Evolutionary conservation across 257 asterid species (phyloP).

Genomic region (Nicotiana tomentosiformis): DNA sequence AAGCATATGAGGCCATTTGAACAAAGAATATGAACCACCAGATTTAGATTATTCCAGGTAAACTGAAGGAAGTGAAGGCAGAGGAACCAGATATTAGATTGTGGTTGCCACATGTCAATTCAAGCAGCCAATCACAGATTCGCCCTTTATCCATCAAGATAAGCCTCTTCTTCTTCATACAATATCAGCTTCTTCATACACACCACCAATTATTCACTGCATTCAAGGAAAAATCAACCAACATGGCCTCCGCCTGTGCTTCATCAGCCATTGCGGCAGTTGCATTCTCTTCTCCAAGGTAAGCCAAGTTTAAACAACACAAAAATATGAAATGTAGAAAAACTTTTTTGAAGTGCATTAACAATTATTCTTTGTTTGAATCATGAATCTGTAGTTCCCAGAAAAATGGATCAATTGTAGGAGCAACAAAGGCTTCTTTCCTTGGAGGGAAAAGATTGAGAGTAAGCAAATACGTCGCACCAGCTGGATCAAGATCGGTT

Average conservation of each 20-base stretch:
- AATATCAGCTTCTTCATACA: slow-evolving; percentile 24
- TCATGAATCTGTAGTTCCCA: slow-evolving; percentile 40
- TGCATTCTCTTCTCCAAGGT: slow-evolving; percentile 80
- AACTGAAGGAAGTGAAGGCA: slow-evolving; percentile 31
- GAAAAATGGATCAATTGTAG: slow-evolving; percentile 52
- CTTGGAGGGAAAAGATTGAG: slow-evolving; percentile 67
- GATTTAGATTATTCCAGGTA: slow-evolving; percentile 40
- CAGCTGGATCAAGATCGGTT: slow-evolving; percentile 36
- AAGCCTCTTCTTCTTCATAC: slow-evolving; percentile 34
- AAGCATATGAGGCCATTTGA: background rate
- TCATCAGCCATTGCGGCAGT: slow-evolving; percentile 88
- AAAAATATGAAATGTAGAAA: no score
- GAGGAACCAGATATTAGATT: slow-evolving; percentile 42
- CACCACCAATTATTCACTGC: slow-evolving; percentile 6
- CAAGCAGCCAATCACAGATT: slow-evolving; percentile 59
- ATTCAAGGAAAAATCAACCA: background rate
- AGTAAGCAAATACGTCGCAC: slow-evolving; percentile 39
- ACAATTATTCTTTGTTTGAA: background rate
- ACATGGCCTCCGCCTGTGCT: slow-evolving; percentile 89
- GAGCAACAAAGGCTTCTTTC: slow-evolving; percentile 69
- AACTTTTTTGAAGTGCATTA: background rate
- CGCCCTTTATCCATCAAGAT: slow-evolving; percentile 63
- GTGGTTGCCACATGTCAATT: slow-evolving; percentile 68
- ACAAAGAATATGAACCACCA: slow-evolving; percentile 35
- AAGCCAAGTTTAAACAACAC: slow-evolving; percentile 12